Base-by-base conservation (phyloP, 2,329 filamentous ascomycete species). In the Polychaeton citri region DNA sequence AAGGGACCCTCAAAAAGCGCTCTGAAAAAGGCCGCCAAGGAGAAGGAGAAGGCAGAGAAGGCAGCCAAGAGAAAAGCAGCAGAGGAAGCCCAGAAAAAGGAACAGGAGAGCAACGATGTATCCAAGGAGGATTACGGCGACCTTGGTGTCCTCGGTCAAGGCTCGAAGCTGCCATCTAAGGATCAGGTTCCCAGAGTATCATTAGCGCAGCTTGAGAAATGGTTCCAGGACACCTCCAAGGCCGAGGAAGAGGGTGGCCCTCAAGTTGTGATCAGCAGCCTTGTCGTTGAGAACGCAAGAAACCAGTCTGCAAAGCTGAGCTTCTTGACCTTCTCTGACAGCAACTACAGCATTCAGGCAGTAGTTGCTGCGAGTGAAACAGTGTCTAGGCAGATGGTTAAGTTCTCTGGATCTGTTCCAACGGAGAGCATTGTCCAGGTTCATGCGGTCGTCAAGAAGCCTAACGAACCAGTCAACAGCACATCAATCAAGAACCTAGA, bases 221-320 rank as follows among this genome's bases (percentile, higher is more conserved):
- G 71, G 36, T 64, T 80, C 57, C 61, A 78, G 31, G 80, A 76
- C 50, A 76, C 82, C 63, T 38, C 40, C 30, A 40, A 43, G 21
- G 46, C 42, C 33, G 46, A 50, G 30, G 43, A 56, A 40, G 54
- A 52, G 33, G 61, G 58, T 43, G 61, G 61, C 38, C 59, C 62
- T 21, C 73, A 74, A 19, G 71, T 95, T 47, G 77, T 76, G 31
- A 69, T 95, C 51, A 73, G 85, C 24, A 84, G 76, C 19, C 24
- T 28, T 7, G 84, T 82, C 67, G 72, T 95, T 26, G 83, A 93
- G 59, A 95, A 93, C 65, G 76, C 81, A 20, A 76, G 88, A 46
- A 78, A 81, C 49, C 88, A 96, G 65, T 79, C 81, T 41, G 85
- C 86, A 47, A 93, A 94, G 68, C 80, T 95, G 66, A 81, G 77